A percentile compares a stretch with the other conserved stretches of the same genome.
phyloP scores from a whole-genome alignment of 495 filamentous ascomycete genomes.

The Penicillium cinerascens region DNA sequence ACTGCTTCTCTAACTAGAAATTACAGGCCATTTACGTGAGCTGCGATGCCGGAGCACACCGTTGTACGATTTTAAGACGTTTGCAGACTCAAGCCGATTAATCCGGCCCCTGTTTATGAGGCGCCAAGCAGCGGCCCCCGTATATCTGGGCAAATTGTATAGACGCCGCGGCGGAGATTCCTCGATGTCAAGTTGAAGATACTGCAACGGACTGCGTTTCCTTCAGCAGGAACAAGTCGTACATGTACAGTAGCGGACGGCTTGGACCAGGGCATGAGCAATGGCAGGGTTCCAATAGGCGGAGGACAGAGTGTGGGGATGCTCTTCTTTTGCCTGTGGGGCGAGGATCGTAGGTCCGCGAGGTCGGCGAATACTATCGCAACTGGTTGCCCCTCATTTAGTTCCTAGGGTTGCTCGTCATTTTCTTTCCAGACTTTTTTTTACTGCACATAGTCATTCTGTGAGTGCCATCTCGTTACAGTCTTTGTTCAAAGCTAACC shows the following conservation, averaged over 20 bases:
- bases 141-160: neutral
- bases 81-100: neutral
- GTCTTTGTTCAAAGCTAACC: neutral
- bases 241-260: neutral
- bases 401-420: neutral
- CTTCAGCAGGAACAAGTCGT: neutral
- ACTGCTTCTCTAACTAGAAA: neutral
- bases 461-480: neutral
- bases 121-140: neutral
- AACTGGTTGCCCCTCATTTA: slow-evolving; percentile 23
- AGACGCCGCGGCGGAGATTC: neutral
- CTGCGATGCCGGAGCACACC: neutral
- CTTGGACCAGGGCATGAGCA: neutral
- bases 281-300: slow-evolving; percentile 9
- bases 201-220: neutral
- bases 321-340: slow-evolving; percentile 10
- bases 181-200: neutral
- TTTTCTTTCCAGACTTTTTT: neutral
- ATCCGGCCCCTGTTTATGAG: neutral
- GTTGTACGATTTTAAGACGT: neutral
- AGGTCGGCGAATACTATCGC: slow-evolving; percentile 1
- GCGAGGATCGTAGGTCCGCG: slow-evolving; percentile 3
- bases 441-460: neutral
- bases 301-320: slow-evolving; percentile 11
- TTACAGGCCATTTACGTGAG: neutral